phyloP scores from a whole-genome alignment of 1,284 basidiomycete genomes.

The Cronartium ribicola region DNA sequence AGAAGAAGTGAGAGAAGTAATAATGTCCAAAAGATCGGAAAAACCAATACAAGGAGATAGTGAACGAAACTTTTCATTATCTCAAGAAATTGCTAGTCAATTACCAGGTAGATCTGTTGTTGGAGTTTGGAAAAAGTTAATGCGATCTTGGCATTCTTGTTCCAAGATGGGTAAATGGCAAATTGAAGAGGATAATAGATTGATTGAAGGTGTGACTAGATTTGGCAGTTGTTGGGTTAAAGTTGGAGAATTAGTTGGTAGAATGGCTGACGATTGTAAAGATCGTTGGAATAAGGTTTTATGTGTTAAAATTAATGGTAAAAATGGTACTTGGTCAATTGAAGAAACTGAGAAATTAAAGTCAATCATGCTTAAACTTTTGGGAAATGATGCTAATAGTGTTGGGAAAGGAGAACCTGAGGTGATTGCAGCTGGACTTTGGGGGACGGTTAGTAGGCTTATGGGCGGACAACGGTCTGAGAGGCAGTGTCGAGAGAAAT shows the following conservation, averaged over 20 bases:
- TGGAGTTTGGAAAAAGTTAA: slow-evolving; percentile 73
- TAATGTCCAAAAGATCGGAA: slow-evolving; percentile 63
- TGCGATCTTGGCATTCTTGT: slow-evolving; percentile 64
- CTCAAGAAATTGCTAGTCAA: slow-evolving; percentile 55
- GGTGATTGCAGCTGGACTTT: slow-evolving; percentile 71
- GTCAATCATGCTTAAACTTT: slow-evolving; percentile 60
- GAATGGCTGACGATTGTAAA: slow-evolving; percentile 71
- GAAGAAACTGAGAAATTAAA: slow-evolving; percentile 69
- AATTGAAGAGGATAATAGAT: slow-evolving; percentile 62
- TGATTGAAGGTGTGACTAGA: slow-evolving; percentile 65
- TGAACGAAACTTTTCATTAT: slow-evolving; percentile 60
- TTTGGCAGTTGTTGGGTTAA: slow-evolving; percentile 74
- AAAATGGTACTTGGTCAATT: slow-evolving; percentile 63
- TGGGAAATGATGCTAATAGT: slow-evolving; percentile 53
- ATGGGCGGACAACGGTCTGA: slow-evolving; percentile 70
- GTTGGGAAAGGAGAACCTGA: slow-evolving; percentile 62
- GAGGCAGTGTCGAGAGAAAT: slow-evolving; percentile 79
- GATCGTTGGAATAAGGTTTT: slow-evolving; percentile 77
- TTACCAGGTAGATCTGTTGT: slow-evolving; percentile 69
- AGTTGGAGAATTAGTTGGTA: slow-evolving; percentile 63
- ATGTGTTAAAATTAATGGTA: slow-evolving; percentile 59
- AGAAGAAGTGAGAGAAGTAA: slow-evolving; percentile 61
- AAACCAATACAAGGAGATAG: slow-evolving; percentile 60
- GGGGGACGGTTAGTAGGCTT: slow-evolving; percentile 66
- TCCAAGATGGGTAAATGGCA: slow-evolving; percentile 68